Conservation (phyloP, 768 basidiomycete species). For the Cystobasidium ongulense region DNA sequence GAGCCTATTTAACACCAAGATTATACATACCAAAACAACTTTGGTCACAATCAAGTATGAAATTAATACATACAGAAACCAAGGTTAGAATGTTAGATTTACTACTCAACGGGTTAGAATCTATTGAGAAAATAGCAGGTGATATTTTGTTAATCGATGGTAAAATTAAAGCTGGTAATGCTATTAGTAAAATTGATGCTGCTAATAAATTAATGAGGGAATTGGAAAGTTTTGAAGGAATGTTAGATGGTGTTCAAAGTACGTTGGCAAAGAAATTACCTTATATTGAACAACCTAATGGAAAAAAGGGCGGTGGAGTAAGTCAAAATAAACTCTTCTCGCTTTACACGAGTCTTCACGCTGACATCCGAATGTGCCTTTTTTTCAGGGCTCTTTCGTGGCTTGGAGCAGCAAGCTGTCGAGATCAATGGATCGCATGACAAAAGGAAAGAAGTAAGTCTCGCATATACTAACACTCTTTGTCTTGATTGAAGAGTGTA, state of each 20-base stretch:
- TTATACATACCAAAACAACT: slow-evolving; percentile 81
- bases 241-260: slow-evolving; percentile 53
- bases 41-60: slow-evolving; percentile 76
- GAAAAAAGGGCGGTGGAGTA: slow-evolving; percentile 60
- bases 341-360: background rate
- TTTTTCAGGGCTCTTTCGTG: slow-evolving; percentile 37
- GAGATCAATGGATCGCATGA: slow-evolving; percentile 35
- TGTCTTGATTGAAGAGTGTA: background rate
- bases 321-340: slow-evolving; percentile 19
- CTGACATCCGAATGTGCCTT: background rate
- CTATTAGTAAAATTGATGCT: slow-evolving; percentile 14
- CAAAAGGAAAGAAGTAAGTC: slow-evolving; percentile 39
- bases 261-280: slow-evolving; percentile 40
- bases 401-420: slow-evolving; percentile 39
- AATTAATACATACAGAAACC: slow-evolving; percentile 68
- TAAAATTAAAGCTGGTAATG: slow-evolving; percentile 3
- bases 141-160: slow-evolving; percentile 48
- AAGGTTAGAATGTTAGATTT: slow-evolving; percentile 79
- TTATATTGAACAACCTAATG: slow-evolving; percentile 62
- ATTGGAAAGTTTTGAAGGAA: slow-evolving; percentile 77
- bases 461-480: background rate
- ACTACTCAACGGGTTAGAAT: slow-evolving; percentile 67
- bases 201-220: slow-evolving; percentile 78
- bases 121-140: slow-evolving; percentile 59
- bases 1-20: slow-evolving; percentile 78